phyloP scores from a whole-genome alignment of 2,329 filamentous ascomycete genomes.

The Venturia aucupariae region DNA sequence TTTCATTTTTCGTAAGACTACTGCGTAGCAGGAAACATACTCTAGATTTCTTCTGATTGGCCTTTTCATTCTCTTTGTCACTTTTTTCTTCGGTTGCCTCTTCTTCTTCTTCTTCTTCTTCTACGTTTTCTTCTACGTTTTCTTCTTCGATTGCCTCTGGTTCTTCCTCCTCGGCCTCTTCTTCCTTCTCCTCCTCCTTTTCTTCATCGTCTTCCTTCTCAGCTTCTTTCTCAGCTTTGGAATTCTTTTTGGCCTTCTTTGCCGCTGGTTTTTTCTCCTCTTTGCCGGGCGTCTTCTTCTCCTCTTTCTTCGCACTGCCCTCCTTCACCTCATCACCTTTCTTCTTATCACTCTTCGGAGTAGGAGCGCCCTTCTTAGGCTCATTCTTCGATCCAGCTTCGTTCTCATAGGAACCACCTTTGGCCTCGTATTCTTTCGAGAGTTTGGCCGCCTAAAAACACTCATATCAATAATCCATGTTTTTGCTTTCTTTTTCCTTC shows the following conservation, averaged over 20 bases:
- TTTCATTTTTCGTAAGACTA: too few relatives aligned
- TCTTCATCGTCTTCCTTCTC: conserved; percentile 14
- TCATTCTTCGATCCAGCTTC: conserved; percentile 35
- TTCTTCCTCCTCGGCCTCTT: background rate
- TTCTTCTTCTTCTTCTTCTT: background rate
- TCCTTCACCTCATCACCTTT: conserved; percentile 20
- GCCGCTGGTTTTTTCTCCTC: conserved; percentile 25
- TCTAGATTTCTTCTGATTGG: background rate
- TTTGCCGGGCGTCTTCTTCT: conserved; percentile 22
- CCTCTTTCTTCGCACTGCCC: conserved; percentile 16
- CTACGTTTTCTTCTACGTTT: background rate
- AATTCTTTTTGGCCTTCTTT: conserved; percentile 12
- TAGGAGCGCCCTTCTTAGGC: conserved; percentile 33
- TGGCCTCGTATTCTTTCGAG: conserved; percentile 34
- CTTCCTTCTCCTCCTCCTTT: background rate
- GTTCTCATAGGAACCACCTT: conserved; percentile 33
- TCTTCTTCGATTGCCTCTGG: background rate
- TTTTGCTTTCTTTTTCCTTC: too few relatives aligned
- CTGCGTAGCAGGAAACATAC: too few relatives aligned
- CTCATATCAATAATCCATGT: background rate
- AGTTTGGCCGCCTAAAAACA: conserved; percentile 29
- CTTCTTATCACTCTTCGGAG: conserved; percentile 18
- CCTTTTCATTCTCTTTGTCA: conserved; percentile 5
- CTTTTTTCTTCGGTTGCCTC: background rate
- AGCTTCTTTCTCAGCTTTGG: conserved; percentile 12